Base-by-base conservation (phyloP, 345 rosid genomes). In the Populus euphratica region DNA sequence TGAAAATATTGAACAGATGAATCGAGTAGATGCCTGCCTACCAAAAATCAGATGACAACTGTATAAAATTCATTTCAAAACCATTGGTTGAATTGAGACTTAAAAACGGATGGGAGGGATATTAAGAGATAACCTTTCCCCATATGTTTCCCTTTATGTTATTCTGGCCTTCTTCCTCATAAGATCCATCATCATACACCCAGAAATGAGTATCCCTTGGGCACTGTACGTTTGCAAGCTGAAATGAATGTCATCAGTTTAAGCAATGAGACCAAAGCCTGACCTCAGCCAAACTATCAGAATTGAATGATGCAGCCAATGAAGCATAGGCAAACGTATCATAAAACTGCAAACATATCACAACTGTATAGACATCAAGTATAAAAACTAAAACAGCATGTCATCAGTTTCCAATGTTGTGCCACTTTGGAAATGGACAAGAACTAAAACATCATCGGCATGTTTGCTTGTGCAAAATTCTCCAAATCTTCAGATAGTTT, bases 101-200 rank as follows among this genome's bases (percentile, higher is more conserved):
- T 66, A 14, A 25, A 50, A 50, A 5, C n/a, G 23, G 23, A 54
- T 12, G 25, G 74, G 50, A 68, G 17, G 31, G 43, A 78, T 4
- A 50, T 59, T 67, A 73, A 59, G 82, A 81, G 68, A 81, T 72
- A 82, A 92, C 97, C 97, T 92, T 94, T 83, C 85, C 92, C 98
- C 98, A 94, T 78, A 94, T 92, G 78, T 91, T 91, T 77, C 96
- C 98, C 78, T 87, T 89, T 65, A 91, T 94, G 84, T 92, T 94
- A 81, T 94, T 94, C 78, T 94, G 98, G 68, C 97, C 98, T 89
- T 94, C 97, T 82, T 92, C 97, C 85, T 94, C 96, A 71, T 94
- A 94, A 21, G 90, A 84, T 38, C 98, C 98, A 91, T 94, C 98
- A 41, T 94, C 98, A 6, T 92, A 91, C 44, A 94, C 85, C 97